Evolutionary conservation across 23 red algal species (phyloP), one percentile per base, ranked within the genome.

Genomic region (Gracilaria gracilis): DNA sequence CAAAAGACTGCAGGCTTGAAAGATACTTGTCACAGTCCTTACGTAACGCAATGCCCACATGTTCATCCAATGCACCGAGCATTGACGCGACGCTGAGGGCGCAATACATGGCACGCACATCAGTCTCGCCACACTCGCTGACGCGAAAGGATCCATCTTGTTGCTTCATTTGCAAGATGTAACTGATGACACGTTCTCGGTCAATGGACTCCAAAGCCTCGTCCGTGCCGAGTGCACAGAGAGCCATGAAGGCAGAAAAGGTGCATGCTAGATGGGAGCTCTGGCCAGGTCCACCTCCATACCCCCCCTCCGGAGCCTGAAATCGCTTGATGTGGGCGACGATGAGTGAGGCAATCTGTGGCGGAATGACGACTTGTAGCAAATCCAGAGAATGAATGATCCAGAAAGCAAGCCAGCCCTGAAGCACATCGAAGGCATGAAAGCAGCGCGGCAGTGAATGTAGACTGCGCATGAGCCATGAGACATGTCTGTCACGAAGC

Each of bases 341-440:
- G 16, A 77, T 38, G 28, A 50, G 46, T 14, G 58, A 37, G 33
- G 38, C 65, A 21, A 54, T 70, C 12, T 69, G 48, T 17, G 32
- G 15, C 1, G 83, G 49, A 38, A 98, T 78, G 19, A 27, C 57
- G 25, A 21, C 70, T 0, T 47, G 47, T 27, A 99, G 85, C 11
- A 99, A 38, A 75, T 96, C 62, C 20, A 96, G 29, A 11, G 97
- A 76, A 82, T 99, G 97, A 29, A 95, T 25, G 13, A 94, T 94
- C 97, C 97, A 99, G 81, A 96, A 99, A 19, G 59, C 57, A 36
- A 95, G 57, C 97, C 97, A 99, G 8, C 90, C 75, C 72, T 99
- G 97, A 25, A 90, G 73, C 19, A 90, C 80, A 57, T 99, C 93
- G 70, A 96, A 92, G 1, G 85, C 59, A 23, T 74, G 29, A 61